Conservation (phyloP, 148 eudicot genomes). For the Rheum nobile region DNA sequence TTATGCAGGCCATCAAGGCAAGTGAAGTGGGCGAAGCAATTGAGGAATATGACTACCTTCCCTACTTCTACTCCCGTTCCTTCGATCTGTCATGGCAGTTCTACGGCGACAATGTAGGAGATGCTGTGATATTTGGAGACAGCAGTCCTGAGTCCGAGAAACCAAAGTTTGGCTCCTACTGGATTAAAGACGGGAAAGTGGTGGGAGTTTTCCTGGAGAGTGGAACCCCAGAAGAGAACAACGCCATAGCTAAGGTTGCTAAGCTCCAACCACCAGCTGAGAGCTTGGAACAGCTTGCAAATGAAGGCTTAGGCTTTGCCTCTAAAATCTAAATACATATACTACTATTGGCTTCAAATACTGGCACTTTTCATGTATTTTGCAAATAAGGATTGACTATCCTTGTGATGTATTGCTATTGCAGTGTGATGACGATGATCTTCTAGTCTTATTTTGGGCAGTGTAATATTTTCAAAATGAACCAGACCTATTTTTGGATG, state of each 20-base stretch:
- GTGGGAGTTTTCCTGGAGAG: conserved; percentile 58
- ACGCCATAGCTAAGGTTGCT: conserved; percentile 59
- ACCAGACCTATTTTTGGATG: not conserved
- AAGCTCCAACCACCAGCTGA: conserved; percentile 41
- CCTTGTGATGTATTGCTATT: conserved; percentile 2
- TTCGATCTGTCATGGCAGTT: conserved; percentile 63
- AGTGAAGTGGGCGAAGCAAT: conserved; percentile 31
- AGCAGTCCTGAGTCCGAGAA: conserved; percentile 31
- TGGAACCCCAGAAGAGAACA: conserved; percentile 64
- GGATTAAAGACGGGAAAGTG: conserved; percentile 57
- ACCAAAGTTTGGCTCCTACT: conserved; percentile 53
- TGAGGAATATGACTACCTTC: conserved; percentile 61
- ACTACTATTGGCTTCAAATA: not conserved
- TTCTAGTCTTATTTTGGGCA: not conserved
- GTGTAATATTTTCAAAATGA: not conserved
- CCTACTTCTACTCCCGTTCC: conserved; percentile 64
- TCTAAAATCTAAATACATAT: conserved; percentile 27
- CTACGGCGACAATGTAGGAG: conserved; percentile 68
- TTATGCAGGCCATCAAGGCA: conserved; percentile 53
- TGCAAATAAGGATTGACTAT: not conserved
- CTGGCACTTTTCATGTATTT: not conserved
- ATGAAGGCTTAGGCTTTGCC: conserved; percentile 51
- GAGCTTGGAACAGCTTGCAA: conserved; percentile 41
- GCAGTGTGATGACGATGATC: not conserved
- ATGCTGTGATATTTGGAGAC: conserved; percentile 52